Conservation (phyloP, 768 basidiomycete species). For the Serendipita indica region DNA sequence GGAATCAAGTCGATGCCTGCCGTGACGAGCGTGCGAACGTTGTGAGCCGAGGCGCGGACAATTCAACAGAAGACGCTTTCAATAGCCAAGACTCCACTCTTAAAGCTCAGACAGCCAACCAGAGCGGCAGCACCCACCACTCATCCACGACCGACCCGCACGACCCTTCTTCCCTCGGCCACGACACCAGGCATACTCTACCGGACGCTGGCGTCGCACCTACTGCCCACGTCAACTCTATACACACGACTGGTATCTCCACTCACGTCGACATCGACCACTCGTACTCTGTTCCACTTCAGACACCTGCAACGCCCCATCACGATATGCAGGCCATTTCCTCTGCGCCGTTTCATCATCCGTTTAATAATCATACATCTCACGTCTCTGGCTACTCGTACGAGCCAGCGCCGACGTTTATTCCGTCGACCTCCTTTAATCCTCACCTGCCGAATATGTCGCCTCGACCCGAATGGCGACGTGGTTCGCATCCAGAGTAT, state of each 20-base stretch:
- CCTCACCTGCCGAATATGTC: not conserved
- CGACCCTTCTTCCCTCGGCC: too few relatives aligned
- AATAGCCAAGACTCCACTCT: not conserved
- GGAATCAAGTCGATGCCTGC: not conserved
- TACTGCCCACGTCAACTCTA: too few relatives aligned
- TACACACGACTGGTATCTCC: not conserved
- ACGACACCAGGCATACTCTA: too few relatives aligned
- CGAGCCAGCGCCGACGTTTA: not conserved
- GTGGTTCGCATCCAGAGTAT: not conserved
- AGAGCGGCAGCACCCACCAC: too few relatives aligned
- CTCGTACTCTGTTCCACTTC: not conserved
- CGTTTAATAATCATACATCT: not conserved
- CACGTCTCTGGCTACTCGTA: not conserved
- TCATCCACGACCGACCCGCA: too few relatives aligned
- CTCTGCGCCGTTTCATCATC: not conserved
- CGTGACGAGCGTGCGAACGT: not conserved
- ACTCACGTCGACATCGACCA: constrained; percentile 1
- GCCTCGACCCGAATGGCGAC: not conserved
- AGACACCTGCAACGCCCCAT: not conserved
- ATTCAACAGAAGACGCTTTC: not conserved
- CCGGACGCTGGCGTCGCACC: too few relatives aligned
- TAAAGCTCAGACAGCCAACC: too few relatives aligned
- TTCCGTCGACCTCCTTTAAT: not conserved
- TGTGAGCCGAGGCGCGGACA: not conserved
- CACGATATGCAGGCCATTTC: constrained; percentile 4